These are phyloP conservation scores for Pyrus bretschneideri DNA, from an alignment of 306 rosid genomes.

Conservation along the genomic window DNA sequence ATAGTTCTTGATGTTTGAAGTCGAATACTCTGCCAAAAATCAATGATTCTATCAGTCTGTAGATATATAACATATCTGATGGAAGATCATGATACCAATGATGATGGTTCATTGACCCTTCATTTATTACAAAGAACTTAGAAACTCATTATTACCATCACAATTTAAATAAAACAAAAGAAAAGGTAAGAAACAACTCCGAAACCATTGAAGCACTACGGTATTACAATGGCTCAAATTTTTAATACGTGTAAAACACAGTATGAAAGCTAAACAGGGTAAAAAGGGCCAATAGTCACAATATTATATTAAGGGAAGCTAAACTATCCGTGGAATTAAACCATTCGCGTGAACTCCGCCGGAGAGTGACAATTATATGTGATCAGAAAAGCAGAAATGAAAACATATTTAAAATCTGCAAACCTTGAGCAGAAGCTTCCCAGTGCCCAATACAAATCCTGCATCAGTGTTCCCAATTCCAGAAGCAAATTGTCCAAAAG, in stretches of 20 bases:
- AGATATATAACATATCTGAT: not conserved
- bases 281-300: not conserved
- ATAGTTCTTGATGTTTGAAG: not conserved
- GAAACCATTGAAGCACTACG: not conserved
- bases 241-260: not conserved
- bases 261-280: not conserved
- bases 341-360: not conserved
- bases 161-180: not conserved
- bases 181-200: not conserved
- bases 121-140: not conserved
- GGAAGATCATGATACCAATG: not conserved
- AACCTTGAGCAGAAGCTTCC: conserved; percentile 90
- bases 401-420: not conserved
- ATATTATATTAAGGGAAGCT: not conserved
- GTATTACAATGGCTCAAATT: not conserved
- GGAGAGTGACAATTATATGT: not conserved
- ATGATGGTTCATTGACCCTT: not conserved
- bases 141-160: not conserved
- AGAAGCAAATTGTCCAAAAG: conserved; percentile 96
- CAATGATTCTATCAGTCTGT: not conserved
- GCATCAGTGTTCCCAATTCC: conserved; percentile 97
- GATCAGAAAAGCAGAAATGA: not conserved
- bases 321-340: not conserved
- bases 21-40: not conserved
- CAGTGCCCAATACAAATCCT: conserved; percentile 83